phyloP scores from a whole-genome alignment of 768 basidiomycete genomes.

The Boletus speciosus region DNA sequence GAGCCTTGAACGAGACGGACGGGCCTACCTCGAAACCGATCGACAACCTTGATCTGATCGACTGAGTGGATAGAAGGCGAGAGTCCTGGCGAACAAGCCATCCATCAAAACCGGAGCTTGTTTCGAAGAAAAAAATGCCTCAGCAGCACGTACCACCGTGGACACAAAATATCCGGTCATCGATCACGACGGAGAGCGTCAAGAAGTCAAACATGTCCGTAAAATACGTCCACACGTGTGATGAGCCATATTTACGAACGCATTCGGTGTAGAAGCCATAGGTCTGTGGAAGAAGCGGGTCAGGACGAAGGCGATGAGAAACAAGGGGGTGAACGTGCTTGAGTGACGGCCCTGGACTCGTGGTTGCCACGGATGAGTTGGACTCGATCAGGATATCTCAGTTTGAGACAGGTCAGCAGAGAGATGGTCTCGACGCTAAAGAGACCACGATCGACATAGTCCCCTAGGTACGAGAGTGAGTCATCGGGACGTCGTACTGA shows the following conservation, averaged over 20 bases:
- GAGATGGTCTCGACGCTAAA: slow-evolving; percentile 99
- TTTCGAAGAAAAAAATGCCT: not conserved
- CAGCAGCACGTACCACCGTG: slow-evolving; percentile 72
- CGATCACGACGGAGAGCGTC: slow-evolving; percentile 95
- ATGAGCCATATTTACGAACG: slow-evolving; percentile 92
- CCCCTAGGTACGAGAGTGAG: slow-evolving; percentile 52
- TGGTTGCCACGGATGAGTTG: slow-evolving; percentile 98
- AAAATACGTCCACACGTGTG: slow-evolving; percentile 98
- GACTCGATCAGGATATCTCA: slow-evolving; percentile 94
- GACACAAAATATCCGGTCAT: slow-evolving; percentile 98
- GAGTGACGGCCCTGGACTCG: slow-evolving; percentile 96
- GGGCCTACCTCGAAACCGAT: slow-evolving; percentile 86
- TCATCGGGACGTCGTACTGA: not conserved
- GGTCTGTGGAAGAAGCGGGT: slow-evolving; percentile 51
- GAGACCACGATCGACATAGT: slow-evolving; percentile 96
- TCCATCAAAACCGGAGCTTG: slow-evolving; percentile 1
- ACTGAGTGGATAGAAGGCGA: slow-evolving; percentile 98
- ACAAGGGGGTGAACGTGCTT: slow-evolving; percentile 53
- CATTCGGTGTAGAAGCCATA: slow-evolving; percentile 99
- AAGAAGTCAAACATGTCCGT: slow-evolving; percentile 99
- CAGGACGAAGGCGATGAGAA: slow-evolving; percentile 7
- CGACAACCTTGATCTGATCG: slow-evolving; percentile 99
- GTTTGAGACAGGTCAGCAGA: slow-evolving; percentile 91
- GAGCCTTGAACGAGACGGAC: slow-evolving; percentile 16
- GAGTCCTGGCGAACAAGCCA: slow-evolving; percentile 54